phyloP scores from a whole-genome alignment of 192 early-diverging fungal species.

The Thamnidium elegans region DNA sequence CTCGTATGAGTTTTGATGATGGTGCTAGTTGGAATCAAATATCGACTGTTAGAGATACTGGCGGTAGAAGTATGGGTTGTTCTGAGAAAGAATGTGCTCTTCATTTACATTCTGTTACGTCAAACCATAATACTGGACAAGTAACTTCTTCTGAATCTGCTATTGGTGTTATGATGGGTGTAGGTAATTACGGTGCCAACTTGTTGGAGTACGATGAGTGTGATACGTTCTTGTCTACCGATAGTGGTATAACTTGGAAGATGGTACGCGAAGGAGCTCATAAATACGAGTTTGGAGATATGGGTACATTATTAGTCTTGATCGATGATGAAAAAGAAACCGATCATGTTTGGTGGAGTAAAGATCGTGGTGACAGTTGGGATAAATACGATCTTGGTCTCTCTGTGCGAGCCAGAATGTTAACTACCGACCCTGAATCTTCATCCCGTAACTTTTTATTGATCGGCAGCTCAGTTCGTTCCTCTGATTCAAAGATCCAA shows the following conservation, averaged over 20 bases:
- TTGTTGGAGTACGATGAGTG: slow-evolving; percentile 69
- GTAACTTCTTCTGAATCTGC: slow-evolving; percentile 72
- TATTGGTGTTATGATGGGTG: slow-evolving; percentile 86
- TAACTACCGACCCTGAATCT: slow-evolving; percentile 81
- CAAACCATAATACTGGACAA: slow-evolving; percentile 59
- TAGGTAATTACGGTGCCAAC: slow-evolving; percentile 79
- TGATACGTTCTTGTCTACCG: slow-evolving; percentile 84
- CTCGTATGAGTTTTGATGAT: slow-evolving; percentile 85
- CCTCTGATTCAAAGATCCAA: slow-evolving; percentile 20
- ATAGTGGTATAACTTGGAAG: slow-evolving; percentile 80
- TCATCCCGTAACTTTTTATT: slow-evolving; percentile 73
- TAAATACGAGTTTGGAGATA: slow-evolving; percentile 83
- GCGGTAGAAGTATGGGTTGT: slow-evolving; percentile 23
- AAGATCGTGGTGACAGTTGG: slow-evolving; percentile 79
- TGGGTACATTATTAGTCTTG: slow-evolving; percentile 73
- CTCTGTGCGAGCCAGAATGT: slow-evolving; percentile 55
- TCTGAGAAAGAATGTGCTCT: slow-evolving; percentile 56
- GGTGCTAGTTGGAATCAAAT: slow-evolving; percentile 76
- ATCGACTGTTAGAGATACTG: slow-evolving; percentile 23
- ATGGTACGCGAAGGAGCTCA: slow-evolving; percentile 66
- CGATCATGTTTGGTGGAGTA: slow-evolving; percentile 66
- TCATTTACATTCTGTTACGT: slow-evolving; percentile 85
- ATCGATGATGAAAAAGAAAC: slow-evolving; percentile 59
- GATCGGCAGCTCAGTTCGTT: slow-evolving; percentile 34
- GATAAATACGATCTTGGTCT: slow-evolving; percentile 42